These are phyloP conservation scores for Colletotrichum sp. DNA, from an alignment of 2,329 filamentous ascomycete species.

Conservation along the genomic window DNA sequence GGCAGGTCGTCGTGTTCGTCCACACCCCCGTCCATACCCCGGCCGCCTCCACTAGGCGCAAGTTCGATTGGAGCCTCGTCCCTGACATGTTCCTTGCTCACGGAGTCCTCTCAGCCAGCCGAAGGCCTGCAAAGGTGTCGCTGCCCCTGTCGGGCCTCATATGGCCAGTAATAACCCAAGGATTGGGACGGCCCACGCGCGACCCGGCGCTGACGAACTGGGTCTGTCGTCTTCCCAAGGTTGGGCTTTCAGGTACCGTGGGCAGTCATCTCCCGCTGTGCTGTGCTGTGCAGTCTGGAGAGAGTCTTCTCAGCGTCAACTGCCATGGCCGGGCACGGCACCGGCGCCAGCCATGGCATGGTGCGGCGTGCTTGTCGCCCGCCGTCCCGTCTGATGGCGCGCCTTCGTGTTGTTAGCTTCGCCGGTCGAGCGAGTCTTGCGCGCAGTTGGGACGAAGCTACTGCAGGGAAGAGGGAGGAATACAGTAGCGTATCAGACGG, in stretches of 20 bases:
- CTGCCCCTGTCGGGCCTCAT: conserved; percentile 1
- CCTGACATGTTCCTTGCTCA: conserved; percentile 14
- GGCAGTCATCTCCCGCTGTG: background rate
- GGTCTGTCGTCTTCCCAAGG: background rate
- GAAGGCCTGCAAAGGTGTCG: background rate
- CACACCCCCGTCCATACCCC: background rate
- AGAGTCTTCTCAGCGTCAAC: background rate
- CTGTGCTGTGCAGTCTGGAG: background rate
- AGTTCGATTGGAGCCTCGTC: conserved; percentile 17
- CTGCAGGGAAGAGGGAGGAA: conserved; percentile 4
- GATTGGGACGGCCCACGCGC: conserved; percentile 11
- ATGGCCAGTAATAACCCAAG: conserved; percentile 16
- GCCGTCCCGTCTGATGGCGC: background rate
- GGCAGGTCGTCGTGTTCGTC: background rate
- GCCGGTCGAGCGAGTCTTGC: background rate
- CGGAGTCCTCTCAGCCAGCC: conserved; percentile 15
- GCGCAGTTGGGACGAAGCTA: background rate
- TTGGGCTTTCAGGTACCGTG: background rate
- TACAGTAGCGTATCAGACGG: background rate
- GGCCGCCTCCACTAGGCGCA: conserved; percentile 12
- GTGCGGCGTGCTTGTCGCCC: background rate
- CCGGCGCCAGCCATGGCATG: background rate
- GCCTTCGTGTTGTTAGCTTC: background rate
- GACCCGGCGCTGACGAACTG: conserved; percentile 9
- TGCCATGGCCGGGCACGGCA: background rate